These are phyloP conservation scores for Paecilomyces fulvus DNA, from an alignment of 2,329 filamentous ascomycete genomes.

Conservation along the genomic window DNA sequence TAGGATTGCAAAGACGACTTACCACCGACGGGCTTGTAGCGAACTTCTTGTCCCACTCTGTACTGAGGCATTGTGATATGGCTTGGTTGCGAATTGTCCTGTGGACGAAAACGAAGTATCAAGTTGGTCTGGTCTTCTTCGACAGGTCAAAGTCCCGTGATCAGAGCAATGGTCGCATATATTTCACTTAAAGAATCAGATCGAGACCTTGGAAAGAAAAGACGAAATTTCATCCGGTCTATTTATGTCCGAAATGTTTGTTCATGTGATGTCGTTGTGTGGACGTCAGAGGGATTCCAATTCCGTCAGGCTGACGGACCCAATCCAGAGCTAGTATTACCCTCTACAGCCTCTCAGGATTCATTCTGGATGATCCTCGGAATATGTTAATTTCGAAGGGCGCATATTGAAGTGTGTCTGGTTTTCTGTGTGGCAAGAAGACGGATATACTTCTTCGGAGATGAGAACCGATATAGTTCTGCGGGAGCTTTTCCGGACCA, in stretches of 20 bases:
- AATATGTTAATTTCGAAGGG: neutral
- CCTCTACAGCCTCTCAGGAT: neutral
- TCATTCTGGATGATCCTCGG: neutral
- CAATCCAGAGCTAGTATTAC: neutral
- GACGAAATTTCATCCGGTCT: neutral
- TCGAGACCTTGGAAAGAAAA: neutral
- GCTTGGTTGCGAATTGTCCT: neutral
- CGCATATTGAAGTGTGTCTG: neutral
- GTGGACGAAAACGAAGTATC: neutral
- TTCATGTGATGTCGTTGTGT: neutral
- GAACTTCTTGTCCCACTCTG: constrained; percentile 26
- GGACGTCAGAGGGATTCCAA: neutral
- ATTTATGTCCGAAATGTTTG: constrained; percentile 3
- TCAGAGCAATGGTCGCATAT: neutral
- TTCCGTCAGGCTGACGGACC: neutral
- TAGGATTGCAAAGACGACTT: constrained; percentile 3
- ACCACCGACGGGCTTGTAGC: constrained; percentile 37
- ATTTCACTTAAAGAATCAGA: neutral
- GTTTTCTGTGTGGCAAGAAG: neutral
- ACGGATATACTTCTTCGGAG: neutral
- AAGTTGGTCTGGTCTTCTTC: neutral
- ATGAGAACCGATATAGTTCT: neutral
- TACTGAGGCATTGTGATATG: constrained; percentile 17
- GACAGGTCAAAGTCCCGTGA: neutral
- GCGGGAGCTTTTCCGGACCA: neutral